Base-by-base conservation (phyloP, 139 green algal species). In the Auxenochlorella pyrenoidosa region DNA sequence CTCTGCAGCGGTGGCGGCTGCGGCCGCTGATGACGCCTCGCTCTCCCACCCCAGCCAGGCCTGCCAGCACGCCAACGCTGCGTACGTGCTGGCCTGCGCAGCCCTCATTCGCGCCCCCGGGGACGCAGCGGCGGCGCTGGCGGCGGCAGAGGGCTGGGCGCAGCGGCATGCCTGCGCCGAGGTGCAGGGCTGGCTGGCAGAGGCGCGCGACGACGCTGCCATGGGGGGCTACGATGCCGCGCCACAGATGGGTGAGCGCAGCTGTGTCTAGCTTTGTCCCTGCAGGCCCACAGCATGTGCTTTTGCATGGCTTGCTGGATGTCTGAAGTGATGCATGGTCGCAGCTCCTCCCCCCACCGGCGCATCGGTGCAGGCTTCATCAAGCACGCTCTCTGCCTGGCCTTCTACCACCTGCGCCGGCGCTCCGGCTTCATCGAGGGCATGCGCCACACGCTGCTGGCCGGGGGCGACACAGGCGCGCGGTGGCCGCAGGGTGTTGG, bases 41-140 rank as follows among this genome's bases (percentile, higher is more conserved):
- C 87, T 94, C n/a, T 88, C 89, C 12, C 89, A 94, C 77, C 90
- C 91, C 30, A 88, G 90, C 70, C 16, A 66, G 51, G 47, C 73
- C 1, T 86, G 73, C 28, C 92, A 91, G 79, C 72, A 93, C 24
- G 85, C 82, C 79, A 94, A 82, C 59, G 92, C 88, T 2, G 84
- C 76, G 0, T 95, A 95, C 86, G 91, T 88, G 80, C 77, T 94
- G 3, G 91, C 92, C 6, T 72, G 91, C 2, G 86, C 87, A 0
- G 72, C 91, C 66, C 91, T 95, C 13, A 91, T 95, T 22, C 77
- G 71, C 1, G 30, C 84, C 4, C 83, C 90, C 0, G 89, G 83
- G 0, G 89, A 94, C 32, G 84, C 79, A 1, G 40, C 80, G 28
- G 91, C 72, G 15, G 91, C 91, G 12, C 41, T 92, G 24, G 80